Base-by-base conservation (phyloP, 352 stramenopile genomes). In the Pythium dissimile region DNA sequence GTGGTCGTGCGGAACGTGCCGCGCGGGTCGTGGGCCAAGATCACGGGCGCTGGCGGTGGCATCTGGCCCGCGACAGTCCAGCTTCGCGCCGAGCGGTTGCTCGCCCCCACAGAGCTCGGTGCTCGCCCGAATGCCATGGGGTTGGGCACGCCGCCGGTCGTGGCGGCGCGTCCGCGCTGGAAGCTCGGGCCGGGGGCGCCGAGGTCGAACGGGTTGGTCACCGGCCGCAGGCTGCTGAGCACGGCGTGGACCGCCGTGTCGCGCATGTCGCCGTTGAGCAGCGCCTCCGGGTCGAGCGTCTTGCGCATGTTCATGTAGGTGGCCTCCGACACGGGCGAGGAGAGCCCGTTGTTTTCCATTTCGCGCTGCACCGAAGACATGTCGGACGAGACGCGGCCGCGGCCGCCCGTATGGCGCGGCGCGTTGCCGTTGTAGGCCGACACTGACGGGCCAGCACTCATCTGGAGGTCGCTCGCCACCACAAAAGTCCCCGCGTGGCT, bases 1-100 rank as follows among this genome's bases (percentile, higher is more conserved):
- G 32, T 62, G 20, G 26, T 54, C 30, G 51, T 67, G 37, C 59
- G 59, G 52, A 67, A 67, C 15, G 59, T 67, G 31, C 59, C 59
- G 12, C 52, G 51, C n/a, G 59, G 59, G 27, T 67, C 59, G 28
- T 57, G 45, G 16, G 35, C 49, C 16, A 52, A 42, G 32, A 46
- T 26, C 7, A 37, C 48, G 3, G 48, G 43, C 13, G 57, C 48
- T 13, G 39, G 41, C 24, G 43, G 6, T 10, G 44, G 44, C 18
- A 28, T 23, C 8, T 52, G 32, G 37, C 39, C 46, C 6, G 37
- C 31, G 4, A 57, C 56, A 0, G 53, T 61, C 42, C 43, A 61
- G 37, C 56, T 56, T 31, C 56, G 42, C 32, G 44, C 41, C 26
- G 39, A 54, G 16, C 48, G 46, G 47, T 30, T 56, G 27, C 21